A percentile compares a stretch with the other conserved stretches of the same genome.
These are phyloP conservation scores for Corymbia citriodora DNA, from an alignment of 441 rosid species.

Conservation along the genomic window DNA sequence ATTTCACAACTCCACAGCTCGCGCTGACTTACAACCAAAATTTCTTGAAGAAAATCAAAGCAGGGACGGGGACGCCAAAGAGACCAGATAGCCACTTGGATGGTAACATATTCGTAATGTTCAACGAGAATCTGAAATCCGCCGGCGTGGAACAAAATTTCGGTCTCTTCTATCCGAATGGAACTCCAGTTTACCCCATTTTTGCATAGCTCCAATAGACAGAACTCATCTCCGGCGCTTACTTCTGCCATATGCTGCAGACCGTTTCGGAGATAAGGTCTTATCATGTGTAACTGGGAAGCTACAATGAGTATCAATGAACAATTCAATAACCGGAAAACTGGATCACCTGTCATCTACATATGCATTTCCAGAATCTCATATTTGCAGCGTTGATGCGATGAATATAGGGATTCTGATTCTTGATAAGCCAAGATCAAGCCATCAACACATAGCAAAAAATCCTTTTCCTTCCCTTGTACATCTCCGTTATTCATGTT, in stretches of 20 bases:
- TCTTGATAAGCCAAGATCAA: background rate
- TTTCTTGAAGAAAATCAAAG: constrained; percentile 5
- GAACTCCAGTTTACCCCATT: constrained; percentile 8
- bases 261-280: background rate
- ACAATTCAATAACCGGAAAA: background rate
- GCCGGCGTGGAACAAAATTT: constrained; percentile 14
- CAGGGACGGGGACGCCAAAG: constrained; percentile 22
- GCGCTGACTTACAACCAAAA: constrained; percentile 20
- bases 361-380: background rate
- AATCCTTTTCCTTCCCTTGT: background rate
- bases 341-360: background rate
- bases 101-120: constrained; percentile 17
- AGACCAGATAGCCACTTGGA: background rate
- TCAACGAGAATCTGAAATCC: constrained; percentile 12
- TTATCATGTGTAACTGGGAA: background rate
- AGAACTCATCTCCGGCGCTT: background rate
- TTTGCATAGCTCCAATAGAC: background rate
- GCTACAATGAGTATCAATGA: background rate
- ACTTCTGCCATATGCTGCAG: background rate
- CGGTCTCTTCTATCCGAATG: constrained; percentile 20
- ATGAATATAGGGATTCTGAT: background rate
- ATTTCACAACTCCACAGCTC: constrained; percentile 1
- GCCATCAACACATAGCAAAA: background rate
- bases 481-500: background rate
- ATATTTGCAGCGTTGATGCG: background rate